These are phyloP conservation scores for Irpex sp. DNA, from an alignment of 1,284 basidiomycete genomes.

Conservation along the genomic window DNA sequence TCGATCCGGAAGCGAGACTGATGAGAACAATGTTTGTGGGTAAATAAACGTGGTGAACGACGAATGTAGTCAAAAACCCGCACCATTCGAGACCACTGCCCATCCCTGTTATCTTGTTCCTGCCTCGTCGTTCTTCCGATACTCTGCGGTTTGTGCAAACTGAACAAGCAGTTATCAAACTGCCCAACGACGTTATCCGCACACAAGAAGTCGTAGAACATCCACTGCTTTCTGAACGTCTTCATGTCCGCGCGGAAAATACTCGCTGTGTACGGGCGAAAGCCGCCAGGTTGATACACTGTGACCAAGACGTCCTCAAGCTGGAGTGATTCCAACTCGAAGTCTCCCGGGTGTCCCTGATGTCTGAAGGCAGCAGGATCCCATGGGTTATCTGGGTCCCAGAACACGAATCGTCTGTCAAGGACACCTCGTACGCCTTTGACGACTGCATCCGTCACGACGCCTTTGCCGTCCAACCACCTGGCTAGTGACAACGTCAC, in stretches of 20 bases:
- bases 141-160: conserved; percentile 94
- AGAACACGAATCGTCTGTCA: conserved; percentile 87
- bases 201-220: conserved; percentile 90
- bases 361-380: conserved; percentile 85
- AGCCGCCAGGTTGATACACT: conserved; percentile 90
- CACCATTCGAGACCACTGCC: conserved; percentile 88
- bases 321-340: conserved; percentile 87
- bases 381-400: conserved; percentile 74
- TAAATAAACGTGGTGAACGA: not conserved
- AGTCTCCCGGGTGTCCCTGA: conserved; percentile 75
- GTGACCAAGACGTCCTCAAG: conserved; percentile 94
- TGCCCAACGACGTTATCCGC: conserved; percentile 97
- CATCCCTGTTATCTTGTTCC: conserved; percentile 77
- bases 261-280: conserved; percentile 92
- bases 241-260: conserved; percentile 94
- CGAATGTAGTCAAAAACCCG: conserved; percentile 18
- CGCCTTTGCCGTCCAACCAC: conserved; percentile 96
- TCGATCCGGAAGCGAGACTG: conserved; percentile 95
- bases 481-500: conserved; percentile 91
- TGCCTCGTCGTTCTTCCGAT: conserved; percentile 87
- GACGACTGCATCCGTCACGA: conserved; percentile 88
- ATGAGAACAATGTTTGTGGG: conserved; percentile 2
- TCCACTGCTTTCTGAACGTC: conserved; percentile 88
- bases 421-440: conserved; percentile 94
- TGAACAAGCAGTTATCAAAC: conserved; percentile 97